Evolutionary conservation across 208 protist species (phyloP).

Genomic region (Tritrichomonas foetus): DNA sequence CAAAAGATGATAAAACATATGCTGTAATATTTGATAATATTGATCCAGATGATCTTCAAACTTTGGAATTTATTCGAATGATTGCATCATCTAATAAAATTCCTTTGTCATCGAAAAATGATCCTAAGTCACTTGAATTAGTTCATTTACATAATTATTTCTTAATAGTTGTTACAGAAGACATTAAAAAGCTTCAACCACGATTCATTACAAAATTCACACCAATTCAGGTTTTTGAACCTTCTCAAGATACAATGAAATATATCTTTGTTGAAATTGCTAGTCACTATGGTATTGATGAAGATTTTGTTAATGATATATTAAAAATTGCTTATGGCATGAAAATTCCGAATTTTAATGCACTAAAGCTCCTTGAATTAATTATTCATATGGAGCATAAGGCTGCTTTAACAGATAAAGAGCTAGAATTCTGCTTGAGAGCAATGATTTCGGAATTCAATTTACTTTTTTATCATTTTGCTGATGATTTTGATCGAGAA

Average conservation of each 20-base stretch:
- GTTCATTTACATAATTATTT: neutral
- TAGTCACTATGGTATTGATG: neutral
- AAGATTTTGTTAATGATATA: neutral
- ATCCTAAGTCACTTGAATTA: neutral
- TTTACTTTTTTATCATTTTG: neutral
- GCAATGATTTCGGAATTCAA: neutral
- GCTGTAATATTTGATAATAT: conserved; percentile 28
- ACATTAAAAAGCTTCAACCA: too few relatives aligned
- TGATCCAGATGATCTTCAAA: neutral
- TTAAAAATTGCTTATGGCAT: neutral
- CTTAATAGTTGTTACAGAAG: neutral
- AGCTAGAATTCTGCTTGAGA: neutral
- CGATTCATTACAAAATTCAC: neutral
- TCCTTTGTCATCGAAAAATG: neutral
- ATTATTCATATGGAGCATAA: neutral
- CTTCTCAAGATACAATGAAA: neutral
- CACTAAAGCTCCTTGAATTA: neutral
- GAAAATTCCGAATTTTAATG: neutral
- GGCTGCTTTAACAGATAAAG: neutral
- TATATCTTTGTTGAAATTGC: neutral
- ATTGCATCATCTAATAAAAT: neutral
- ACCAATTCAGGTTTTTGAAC: neutral
- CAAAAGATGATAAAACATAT: neutral
- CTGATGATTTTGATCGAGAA: neutral
- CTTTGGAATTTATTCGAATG: neutral